These are phyloP conservation scores for Rhizophagus sp. DNA, from an alignment of 192 early-diverging fungal genomes.

Conservation along the genomic window DNA sequence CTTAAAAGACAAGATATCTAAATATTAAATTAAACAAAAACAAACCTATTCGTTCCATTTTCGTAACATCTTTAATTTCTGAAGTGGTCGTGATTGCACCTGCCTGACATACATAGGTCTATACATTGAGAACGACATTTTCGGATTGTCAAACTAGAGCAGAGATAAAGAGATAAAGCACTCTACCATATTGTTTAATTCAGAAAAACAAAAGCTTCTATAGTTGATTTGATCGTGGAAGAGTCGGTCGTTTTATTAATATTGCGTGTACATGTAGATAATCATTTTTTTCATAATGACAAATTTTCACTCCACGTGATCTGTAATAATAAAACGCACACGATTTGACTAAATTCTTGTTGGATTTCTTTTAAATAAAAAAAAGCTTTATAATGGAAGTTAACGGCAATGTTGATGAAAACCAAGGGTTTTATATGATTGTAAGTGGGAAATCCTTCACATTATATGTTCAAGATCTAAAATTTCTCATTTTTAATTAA, in stretches of 20 bases:
- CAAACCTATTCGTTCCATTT: constrained; percentile 86
- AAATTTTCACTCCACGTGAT: no score
- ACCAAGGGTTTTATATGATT: constrained; percentile 4
- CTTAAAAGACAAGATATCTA: background rate
- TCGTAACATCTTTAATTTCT: constrained; percentile 70
- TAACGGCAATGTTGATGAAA: background rate
- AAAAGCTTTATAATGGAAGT: background rate
- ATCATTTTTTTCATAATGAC: no score
- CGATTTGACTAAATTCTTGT: no score
- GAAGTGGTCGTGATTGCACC: constrained; percentile 48
- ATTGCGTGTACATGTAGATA: no score
- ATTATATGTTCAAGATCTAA: background rate
- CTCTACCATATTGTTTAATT: background rate
- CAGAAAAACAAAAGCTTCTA: no score
- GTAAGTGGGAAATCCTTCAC: background rate
- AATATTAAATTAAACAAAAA: background rate
- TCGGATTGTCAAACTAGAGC: background rate
- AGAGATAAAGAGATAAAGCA: background rate
- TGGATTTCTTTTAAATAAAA: no score
- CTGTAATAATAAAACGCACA: no score
- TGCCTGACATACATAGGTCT: constrained; percentile 28
- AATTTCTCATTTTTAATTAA: background rate
- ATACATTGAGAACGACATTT: background rate
- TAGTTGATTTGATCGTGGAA: no score
- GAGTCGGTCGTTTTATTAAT: no score